Evolutionary conservation across 768 basidiomycete species (phyloP).

Genomic region (Pilatotrama ljubarskyi): DNA sequence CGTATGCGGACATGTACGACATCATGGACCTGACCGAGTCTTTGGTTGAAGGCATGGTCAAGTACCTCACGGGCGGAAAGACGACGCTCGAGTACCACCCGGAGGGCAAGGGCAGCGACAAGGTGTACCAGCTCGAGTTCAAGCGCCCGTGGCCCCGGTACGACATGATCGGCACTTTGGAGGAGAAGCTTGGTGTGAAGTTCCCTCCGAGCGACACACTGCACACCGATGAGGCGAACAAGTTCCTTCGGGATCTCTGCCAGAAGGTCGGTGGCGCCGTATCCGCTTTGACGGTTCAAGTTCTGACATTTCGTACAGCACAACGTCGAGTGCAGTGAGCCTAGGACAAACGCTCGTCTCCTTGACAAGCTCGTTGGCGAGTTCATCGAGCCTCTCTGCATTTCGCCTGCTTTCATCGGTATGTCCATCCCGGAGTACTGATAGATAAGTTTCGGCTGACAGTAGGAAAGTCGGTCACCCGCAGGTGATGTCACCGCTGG

Average conservation of each 20-base stretch:
- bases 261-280: slow-evolving; percentile 58
- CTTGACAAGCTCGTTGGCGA: slow-evolving; percentile 99
- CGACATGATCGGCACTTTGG: slow-evolving; percentile 96
- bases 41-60: slow-evolving; percentile 89
- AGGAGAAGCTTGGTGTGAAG: slow-evolving; percentile 87
- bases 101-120: slow-evolving; percentile 84
- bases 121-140: slow-evolving; percentile 82
- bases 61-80: slow-evolving; percentile 76
- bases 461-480: slow-evolving; percentile 81
- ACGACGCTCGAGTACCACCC: slow-evolving; percentile 87
- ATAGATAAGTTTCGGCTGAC: background rate
- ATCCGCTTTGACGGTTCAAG: background rate
- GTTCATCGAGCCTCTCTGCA: slow-evolving; percentile 95
- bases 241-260: slow-evolving; percentile 83
- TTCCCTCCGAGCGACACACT: slow-evolving; percentile 93
- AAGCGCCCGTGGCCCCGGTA: slow-evolving; percentile 95
- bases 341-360: slow-evolving; percentile 90
- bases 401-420: slow-evolving; percentile 96
- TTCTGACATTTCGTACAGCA: slow-evolving; percentile 49
- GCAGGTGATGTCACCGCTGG: slow-evolving; percentile 99
- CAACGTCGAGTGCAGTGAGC: slow-evolving; percentile 95
- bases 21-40: slow-evolving; percentile 96
- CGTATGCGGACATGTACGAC: slow-evolving; percentile 99
- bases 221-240: slow-evolving; percentile 84
- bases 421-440: slow-evolving; percentile 20